phyloP scores from a whole-genome alignment of 1,284 basidiomycete species.

The Rhodotorula sp. region DNA sequence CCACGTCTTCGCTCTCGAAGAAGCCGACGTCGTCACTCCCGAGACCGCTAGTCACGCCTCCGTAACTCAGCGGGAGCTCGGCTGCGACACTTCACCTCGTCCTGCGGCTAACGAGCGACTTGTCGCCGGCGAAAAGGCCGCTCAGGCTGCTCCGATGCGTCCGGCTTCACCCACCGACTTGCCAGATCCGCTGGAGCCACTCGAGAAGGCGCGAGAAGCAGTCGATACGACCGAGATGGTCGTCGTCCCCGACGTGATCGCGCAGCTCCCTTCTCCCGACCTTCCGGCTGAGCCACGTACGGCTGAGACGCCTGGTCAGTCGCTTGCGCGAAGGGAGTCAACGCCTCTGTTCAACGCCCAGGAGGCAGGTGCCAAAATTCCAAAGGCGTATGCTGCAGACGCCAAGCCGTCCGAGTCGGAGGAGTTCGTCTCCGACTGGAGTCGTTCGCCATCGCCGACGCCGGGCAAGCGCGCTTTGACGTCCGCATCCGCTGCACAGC shows the following conservation, averaged over 20 bases:
- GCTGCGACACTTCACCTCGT: neutral
- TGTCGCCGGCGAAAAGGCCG: neutral
- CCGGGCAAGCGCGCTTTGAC: neutral
- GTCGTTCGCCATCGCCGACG: constrained; percentile 20
- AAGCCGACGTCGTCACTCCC: neutral
- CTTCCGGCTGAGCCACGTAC: too few relatives aligned
- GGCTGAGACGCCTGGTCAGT: too few relatives aligned
- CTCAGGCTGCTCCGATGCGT: neutral
- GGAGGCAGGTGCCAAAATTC: too few relatives aligned
- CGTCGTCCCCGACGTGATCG: neutral
- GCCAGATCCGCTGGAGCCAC: neutral
- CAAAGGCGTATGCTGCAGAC: neutral
- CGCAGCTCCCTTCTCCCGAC: constrained; percentile 1
- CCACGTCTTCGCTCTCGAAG: constrained; percentile 1
- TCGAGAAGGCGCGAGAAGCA: constrained; percentile 10
- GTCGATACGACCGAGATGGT: constrained; percentile 1
- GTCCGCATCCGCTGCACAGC: constrained; percentile 34
- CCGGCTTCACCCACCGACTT: neutral
- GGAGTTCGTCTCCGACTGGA: constrained; percentile 26
- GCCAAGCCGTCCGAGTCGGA: neutral
- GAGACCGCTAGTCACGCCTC: neutral
- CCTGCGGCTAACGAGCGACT: neutral
- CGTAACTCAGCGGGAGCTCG: too few relatives aligned
- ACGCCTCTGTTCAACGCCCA: too few relatives aligned
- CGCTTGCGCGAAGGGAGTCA: too few relatives aligned